phyloP scores from a whole-genome alignment of 1,139 yeast genomes.

The Candida anutae region DNA sequence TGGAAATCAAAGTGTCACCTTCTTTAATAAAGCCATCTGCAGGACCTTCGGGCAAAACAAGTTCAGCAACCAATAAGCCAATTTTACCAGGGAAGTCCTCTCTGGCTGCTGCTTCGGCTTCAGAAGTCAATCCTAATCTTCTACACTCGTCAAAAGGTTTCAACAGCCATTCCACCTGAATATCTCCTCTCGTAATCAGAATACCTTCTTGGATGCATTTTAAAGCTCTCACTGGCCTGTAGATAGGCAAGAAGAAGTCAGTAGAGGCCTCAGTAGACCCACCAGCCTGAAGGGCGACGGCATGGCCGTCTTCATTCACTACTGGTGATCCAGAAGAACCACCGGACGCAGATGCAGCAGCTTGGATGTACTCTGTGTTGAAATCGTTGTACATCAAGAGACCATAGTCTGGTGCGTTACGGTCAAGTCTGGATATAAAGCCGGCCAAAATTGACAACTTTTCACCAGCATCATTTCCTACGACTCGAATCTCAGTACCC shows the following conservation, averaged over 20 bases:
- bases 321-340: conserved; percentile 97
- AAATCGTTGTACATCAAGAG: conserved; percentile 85
- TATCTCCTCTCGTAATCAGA: conserved; percentile 66
- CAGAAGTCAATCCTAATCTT: conserved; percentile 73
- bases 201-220: conserved; percentile 53
- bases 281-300: conserved; percentile 91
- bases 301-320: conserved; percentile 78
- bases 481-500: conserved; percentile 88
- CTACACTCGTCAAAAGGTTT: conserved; percentile 89
- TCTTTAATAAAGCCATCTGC: conserved; percentile 68
- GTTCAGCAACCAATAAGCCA: conserved; percentile 79
- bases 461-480: conserved; percentile 96
- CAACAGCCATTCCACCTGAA: conserved; percentile 84
- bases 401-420: conserved; percentile 95
- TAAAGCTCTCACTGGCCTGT: conserved; percentile 76
- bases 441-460: conserved; percentile 84
- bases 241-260: conserved; percentile 83
- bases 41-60: conserved; percentile 83
- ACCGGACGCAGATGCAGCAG: conserved; percentile 93
- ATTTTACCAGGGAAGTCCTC: conserved; percentile 63
- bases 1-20: conserved; percentile 77
- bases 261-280: conserved; percentile 90
- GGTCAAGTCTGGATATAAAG: conserved; percentile 80
- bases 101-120: conserved; percentile 66
- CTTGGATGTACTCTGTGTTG: conserved; percentile 93